Percentiles rank a stretch among this genome's conserved stretches.
Conservation (phyloP, 2,329 filamentous ascomycete species). For the Pseudodiploospora longispora region DNA sequence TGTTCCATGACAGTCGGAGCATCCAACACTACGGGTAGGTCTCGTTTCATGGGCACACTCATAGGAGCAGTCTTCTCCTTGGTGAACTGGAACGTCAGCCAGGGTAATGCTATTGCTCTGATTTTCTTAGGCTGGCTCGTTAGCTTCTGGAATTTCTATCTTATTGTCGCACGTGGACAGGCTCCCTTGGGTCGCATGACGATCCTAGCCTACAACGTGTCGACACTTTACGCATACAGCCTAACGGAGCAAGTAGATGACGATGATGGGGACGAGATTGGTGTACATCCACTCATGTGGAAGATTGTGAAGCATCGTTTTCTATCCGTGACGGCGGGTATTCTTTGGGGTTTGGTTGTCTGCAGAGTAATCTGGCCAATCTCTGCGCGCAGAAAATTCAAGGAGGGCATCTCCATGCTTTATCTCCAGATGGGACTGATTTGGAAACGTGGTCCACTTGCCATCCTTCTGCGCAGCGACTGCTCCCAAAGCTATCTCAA, state of each 20-base stretch:
- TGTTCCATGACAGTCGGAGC: slow-evolving; percentile 92
- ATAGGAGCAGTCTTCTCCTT: slow-evolving; percentile 68
- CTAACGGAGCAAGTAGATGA: slow-evolving; percentile 67
- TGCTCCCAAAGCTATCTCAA: slow-evolving; percentile 62
- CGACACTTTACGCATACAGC: slow-evolving; percentile 82
- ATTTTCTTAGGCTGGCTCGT: slow-evolving; percentile 71
- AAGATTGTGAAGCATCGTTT: slow-evolving; percentile 80
- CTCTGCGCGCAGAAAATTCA: slow-evolving; percentile 73
- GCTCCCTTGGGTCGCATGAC: slow-evolving; percentile 85
- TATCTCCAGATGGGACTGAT: slow-evolving; percentile 88
- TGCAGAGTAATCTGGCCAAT: slow-evolving; percentile 85
- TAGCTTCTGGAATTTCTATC: slow-evolving; percentile 71
- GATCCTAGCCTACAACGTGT: slow-evolving; percentile 86
- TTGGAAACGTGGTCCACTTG: slow-evolving; percentile 85
- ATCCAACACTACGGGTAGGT: slow-evolving; percentile 78
- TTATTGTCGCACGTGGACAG: slow-evolving; percentile 71
- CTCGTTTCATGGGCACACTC: slow-evolving; percentile 74
- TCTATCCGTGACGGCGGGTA: slow-evolving; percentile 71
- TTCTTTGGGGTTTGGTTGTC: slow-evolving; percentile 79
- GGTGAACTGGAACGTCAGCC: slow-evolving; percentile 64
- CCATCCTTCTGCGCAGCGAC: slow-evolving; percentile 55
- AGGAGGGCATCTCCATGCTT: slow-evolving; percentile 72
- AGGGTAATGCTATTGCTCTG: slow-evolving; percentile 62
- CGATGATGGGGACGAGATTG: slow-evolving; percentile 74
- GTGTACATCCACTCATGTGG: slow-evolving; percentile 67